Evolutionary conservation across 164 flowering plant genomes (phyloP), one percentile per base, ranked within the genome.

Genomic region (Umbilicus rupestris): DNA sequence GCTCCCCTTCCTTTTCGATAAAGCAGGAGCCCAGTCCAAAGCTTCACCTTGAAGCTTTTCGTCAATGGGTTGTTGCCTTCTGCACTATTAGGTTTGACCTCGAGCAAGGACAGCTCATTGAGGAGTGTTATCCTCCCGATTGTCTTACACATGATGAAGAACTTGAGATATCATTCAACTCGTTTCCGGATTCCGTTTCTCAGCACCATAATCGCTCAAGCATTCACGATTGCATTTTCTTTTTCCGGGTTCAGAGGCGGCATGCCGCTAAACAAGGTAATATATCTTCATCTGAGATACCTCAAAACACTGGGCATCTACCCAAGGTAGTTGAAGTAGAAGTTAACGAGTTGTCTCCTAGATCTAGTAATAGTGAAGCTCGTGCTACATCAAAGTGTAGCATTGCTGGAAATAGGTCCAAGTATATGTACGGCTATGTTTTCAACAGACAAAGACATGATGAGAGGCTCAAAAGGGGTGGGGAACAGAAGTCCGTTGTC

Each of bases 391-490:
- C 67, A 3, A 64, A 64, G 39, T 64, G 67, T 65, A 69, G 22
- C 29, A 35, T 8, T 19, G 64, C 11, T 45, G 46, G 73, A 16
- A 66, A 63, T 62, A 65, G 71, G 30, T 50, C 83, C 7, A 75
- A 68, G 50, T 88, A 79, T 69, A 66, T 95, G 74, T 95, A 95
- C 72, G 99, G 99, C 9, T 95, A 80, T 77, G 99, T 95, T 7
- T 95, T 95, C 62, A 95, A 95, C 70, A 84, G 99, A 76, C 97
- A 95, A 79, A 86, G 98, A 70, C 99, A 95, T 69, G 99, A 95
- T 71, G 97, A 92, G 78, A 85, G 92, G 85, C 77, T 95, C 62
- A 92, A 86, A 73, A 77, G 99, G 50, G 99, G 99, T 15, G 99
- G 99, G 26, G 99, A 95, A 62, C 99, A 95, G 77, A 92, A 90